A percentile compares a stretch with the other conserved stretches of the same genome.
These are phyloP conservation scores for Theileria orientalis DNA, from an alignment of 169 alveolate species.

Conservation along the genomic window DNA sequence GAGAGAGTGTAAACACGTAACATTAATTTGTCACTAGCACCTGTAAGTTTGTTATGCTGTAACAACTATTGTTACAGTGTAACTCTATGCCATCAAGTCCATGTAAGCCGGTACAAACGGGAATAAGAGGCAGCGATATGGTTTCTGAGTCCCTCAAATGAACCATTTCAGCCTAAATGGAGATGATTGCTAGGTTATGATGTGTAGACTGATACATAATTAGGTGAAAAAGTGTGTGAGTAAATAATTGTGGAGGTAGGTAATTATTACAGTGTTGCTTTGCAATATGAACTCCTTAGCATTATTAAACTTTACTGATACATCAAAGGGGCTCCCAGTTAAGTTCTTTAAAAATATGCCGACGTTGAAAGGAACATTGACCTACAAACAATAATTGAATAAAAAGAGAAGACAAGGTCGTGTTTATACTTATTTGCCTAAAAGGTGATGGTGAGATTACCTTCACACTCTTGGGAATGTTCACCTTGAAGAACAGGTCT, in stretches of 20 bases:
- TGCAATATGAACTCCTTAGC: background rate
- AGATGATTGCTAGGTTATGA: background rate
- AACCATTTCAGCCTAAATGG: background rate
- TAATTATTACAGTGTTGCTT: slow-evolving; percentile 6
- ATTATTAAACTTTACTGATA: background rate
- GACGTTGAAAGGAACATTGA: slow-evolving; percentile 11
- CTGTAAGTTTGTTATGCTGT: background rate
- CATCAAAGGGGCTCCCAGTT: background rate
- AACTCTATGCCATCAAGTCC: slow-evolving; percentile 3
- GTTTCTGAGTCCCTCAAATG: background rate
- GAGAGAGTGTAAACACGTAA: no score
- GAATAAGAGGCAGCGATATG: slow-evolving; percentile 30
- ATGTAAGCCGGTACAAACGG: background rate
- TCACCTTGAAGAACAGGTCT: slow-evolving; percentile 7
- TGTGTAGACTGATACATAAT: background rate
- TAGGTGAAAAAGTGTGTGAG: slow-evolving; percentile 1
- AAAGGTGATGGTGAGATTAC: no score
- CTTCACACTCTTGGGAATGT: slow-evolving; percentile 42
- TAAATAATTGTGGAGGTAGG: slow-evolving; percentile 1
- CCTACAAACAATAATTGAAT: background rate
- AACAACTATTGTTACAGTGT: background rate
- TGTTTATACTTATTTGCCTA: no score
- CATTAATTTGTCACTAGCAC: slow-evolving; percentile 1
- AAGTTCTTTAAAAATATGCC: background rate
- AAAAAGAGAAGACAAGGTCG: background rate